phyloP scores from a whole-genome alignment of 208 protist genomes.

The Acanthamoeba lenticulata region DNA sequence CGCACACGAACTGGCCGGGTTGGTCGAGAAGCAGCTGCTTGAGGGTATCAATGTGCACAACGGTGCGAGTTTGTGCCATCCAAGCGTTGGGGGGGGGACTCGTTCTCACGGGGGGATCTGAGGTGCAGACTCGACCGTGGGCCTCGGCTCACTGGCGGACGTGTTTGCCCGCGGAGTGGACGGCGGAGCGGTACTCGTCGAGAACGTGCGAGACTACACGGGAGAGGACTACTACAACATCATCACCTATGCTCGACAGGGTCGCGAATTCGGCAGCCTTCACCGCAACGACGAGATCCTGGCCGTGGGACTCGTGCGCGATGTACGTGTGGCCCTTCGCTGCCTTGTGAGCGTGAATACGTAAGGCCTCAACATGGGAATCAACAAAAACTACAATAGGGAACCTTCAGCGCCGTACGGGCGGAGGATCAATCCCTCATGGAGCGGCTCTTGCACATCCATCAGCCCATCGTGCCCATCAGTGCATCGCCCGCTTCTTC shows the following conservation, averaged over 20 bases:
- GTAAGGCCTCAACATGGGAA: too few relatives aligned
- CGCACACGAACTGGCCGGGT: not conserved
- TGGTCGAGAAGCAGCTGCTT: not conserved
- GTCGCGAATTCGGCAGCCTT: not conserved
- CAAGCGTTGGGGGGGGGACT: not conserved
- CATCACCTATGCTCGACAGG: not conserved
- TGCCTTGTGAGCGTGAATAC: too few relatives aligned
- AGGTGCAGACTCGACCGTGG: not conserved
- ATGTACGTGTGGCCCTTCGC: not conserved
- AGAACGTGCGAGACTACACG: not conserved
- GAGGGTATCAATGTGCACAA: conserved; percentile 13
- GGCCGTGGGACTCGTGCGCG: not conserved
- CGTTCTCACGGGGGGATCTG: not conserved
- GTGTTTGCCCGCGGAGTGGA: not conserved
- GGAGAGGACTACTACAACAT: not conserved
- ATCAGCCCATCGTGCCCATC: not conserved
- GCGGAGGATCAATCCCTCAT: not conserved
- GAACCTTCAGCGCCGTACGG: not conserved
- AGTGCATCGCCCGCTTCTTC: too few relatives aligned
- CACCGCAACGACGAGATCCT: not conserved
- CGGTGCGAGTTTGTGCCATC: not conserved
- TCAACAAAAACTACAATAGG: too few relatives aligned
- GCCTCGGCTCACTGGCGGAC: not conserved
- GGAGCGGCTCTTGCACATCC: not conserved
- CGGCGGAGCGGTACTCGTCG: not conserved